Evolutionary conservation across 2,329 filamentous ascomycete species (phyloP).

Genomic region (Monilinia polystroma): DNA sequence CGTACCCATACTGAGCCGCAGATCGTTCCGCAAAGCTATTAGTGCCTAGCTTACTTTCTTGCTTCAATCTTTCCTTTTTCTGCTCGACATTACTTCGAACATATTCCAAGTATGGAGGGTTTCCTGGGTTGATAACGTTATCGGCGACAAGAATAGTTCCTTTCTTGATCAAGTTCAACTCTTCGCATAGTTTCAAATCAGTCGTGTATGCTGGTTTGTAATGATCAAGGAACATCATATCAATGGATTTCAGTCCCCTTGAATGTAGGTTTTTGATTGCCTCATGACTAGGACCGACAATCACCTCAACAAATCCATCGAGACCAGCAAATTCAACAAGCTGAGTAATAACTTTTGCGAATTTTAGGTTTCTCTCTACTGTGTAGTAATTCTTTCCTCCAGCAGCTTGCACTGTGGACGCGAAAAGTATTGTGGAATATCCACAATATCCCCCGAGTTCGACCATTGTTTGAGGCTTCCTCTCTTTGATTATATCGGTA

Average conservation of each 20-base stretch:
- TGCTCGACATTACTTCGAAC: constrained; percentile 63
- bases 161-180: constrained; percentile 60
- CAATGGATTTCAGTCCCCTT: constrained; percentile 28
- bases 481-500: constrained; percentile 62
- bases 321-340: constrained; percentile 75
- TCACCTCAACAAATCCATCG: constrained; percentile 65
- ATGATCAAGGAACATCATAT: constrained; percentile 68
- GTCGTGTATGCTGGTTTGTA: constrained; percentile 73
- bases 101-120: constrained; percentile 69
- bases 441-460: constrained; percentile 81
- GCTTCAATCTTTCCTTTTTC: constrained; percentile 51
- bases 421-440: constrained; percentile 78
- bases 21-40: constrained; percentile 37
- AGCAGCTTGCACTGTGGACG: constrained; percentile 59
- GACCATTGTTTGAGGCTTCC: constrained; percentile 68
- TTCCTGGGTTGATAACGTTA: constrained; percentile 70
- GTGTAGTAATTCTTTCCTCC: constrained; percentile 68
- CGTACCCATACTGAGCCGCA: constrained; percentile 39
- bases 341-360: constrained; percentile 65
- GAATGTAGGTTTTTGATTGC: constrained; percentile 59
- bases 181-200: constrained; percentile 75
- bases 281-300: constrained; percentile 67
- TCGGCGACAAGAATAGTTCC: constrained; percentile 67
- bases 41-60: constrained; percentile 48
- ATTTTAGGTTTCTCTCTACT: constrained; percentile 72